These are phyloP conservation scores for Talaromyces sp. DNA, from an alignment of 2,329 filamentous ascomycete genomes.

Conservation along the genomic window DNA sequence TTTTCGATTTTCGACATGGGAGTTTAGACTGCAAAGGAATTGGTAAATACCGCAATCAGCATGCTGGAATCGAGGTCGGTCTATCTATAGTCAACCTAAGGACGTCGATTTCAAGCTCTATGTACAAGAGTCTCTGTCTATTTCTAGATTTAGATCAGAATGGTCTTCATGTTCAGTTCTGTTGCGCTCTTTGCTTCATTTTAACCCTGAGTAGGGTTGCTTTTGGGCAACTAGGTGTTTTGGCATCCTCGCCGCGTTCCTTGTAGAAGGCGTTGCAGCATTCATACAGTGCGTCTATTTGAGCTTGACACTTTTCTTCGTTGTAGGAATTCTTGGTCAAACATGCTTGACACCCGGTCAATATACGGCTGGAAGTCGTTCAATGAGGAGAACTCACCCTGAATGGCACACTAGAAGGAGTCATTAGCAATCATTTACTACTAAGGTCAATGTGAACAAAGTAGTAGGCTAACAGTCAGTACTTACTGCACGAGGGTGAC, in stretches of 20 bases:
- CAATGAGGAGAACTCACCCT: slow-evolving; percentile 58
- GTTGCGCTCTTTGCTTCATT: slow-evolving; percentile 66
- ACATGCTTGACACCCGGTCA: slow-evolving; percentile 60
- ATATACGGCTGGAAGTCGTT: background rate
- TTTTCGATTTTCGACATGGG: slow-evolving; percentile 50
- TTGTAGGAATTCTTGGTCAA: slow-evolving; percentile 80
- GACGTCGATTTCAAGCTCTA: background rate
- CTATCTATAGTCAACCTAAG: background rate
- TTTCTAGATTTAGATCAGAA: background rate
- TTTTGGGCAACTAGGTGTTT: slow-evolving; percentile 81
- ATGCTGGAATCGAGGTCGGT: background rate
- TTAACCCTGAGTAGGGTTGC: slow-evolving; percentile 76
- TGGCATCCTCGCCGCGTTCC: slow-evolving; percentile 71
- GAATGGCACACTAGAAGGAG: slow-evolving; percentile 76
- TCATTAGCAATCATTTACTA: background rate
- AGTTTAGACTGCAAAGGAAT: slow-evolving; percentile 53
- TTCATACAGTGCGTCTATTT: slow-evolving; percentile 84
- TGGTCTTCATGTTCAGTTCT: background rate
- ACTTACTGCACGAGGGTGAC: slow-evolving; percentile 78
- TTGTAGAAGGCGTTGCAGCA: slow-evolving; percentile 91
- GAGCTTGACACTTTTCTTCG: slow-evolving; percentile 74
- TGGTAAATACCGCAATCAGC: slow-evolving; percentile 39
- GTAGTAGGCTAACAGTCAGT: background rate
- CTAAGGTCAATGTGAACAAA: background rate
- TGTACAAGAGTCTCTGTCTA: background rate